Conservation (phyloP, 2,329 filamentous ascomycete species). For the Septoria petroselini region DNA sequence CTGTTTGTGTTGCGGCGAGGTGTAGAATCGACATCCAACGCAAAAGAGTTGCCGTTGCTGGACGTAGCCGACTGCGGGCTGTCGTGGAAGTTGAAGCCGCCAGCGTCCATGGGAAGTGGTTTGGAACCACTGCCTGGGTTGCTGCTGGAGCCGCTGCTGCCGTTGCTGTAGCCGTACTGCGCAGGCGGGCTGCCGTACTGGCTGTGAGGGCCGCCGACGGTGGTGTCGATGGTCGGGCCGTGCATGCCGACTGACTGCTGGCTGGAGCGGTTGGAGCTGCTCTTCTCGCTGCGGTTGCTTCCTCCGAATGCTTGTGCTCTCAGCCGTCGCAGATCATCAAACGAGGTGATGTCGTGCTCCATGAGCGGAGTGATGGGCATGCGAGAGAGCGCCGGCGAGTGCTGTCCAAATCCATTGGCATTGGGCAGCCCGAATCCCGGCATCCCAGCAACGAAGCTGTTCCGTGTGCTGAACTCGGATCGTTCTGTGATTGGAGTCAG, state of each 20-base stretch:
- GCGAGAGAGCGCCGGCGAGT: constrained; percentile 70
- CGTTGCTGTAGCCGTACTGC: constrained; percentile 28
- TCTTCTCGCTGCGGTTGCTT: constrained; percentile 27
- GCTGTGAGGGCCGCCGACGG: constrained; percentile 6
- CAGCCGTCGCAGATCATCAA: constrained; percentile 38
- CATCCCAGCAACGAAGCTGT: constrained; percentile 72
- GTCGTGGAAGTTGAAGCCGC: constrained; percentile 20
- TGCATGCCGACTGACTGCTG: constrained; percentile 19
- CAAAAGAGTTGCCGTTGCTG: constrained; percentile 20
- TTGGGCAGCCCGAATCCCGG: constrained; percentile 49
- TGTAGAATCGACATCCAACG: constrained; percentile 26
- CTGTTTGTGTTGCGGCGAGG: constrained; percentile 19
- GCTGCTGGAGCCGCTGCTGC: constrained; percentile 25
- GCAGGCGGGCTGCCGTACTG: constrained; percentile 29
- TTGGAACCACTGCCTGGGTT: constrained; percentile 15
- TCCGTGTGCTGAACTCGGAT: constrained; percentile 92
- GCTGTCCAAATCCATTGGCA: constrained; percentile 63
- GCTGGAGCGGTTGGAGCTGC: constrained; percentile 25
- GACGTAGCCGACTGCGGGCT: constrained; percentile 22
- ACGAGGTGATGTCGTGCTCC: constrained; percentile 29
- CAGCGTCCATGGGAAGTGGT: constrained; percentile 7
- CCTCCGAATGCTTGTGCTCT: constrained; percentile 57
- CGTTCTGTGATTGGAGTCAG: constrained; percentile 94
- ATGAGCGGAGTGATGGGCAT: constrained; percentile 40
- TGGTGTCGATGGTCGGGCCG: constrained; percentile 17